A percentile compares a stretch with the other conserved stretches of the same genome.
These are phyloP conservation scores for Clonostachys byssicola DNA, from an alignment of 2,329 filamentous ascomycete genomes.

Conservation along the genomic window DNA sequence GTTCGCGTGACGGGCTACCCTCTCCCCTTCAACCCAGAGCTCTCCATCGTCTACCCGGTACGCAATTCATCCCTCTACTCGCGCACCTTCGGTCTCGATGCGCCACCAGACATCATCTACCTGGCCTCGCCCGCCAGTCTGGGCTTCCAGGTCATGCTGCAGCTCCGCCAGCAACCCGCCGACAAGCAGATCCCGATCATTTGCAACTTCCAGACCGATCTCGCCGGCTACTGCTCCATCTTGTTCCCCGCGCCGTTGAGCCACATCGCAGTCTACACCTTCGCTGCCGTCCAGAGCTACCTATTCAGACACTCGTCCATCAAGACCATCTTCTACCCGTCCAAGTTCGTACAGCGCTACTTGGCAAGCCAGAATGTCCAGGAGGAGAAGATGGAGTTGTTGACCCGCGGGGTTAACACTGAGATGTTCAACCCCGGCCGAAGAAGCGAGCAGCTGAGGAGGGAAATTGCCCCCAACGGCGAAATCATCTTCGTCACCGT, in stretches of 20 bases:
- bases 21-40: conserved; percentile 66
- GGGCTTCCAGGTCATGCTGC: conserved; percentile 68
- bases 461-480: conserved; percentile 52
- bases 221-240: conserved; percentile 65
- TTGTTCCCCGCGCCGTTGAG: conserved; percentile 63
- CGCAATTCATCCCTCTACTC: conserved; percentile 57
- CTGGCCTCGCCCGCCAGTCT: conserved; percentile 65
- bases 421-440: conserved; percentile 52
- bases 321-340: conserved; percentile 67
- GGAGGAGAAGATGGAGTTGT: conserved; percentile 49
- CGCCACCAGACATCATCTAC: conserved; percentile 62
- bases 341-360: conserved; percentile 57
- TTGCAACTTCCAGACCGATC: conserved; percentile 69
- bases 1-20: conserved; percentile 61
- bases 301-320: conserved; percentile 59
- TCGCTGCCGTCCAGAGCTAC: conserved; percentile 61
- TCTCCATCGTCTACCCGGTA: conserved; percentile 67
- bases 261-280: conserved; percentile 55
- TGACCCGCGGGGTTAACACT: conserved; percentile 64
- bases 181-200: conserved; percentile 54
- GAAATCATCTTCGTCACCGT: conserved; percentile 65
- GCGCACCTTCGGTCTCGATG: conserved; percentile 48
- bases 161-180: conserved; percentile 54
- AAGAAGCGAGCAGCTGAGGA: conserved; percentile 46
- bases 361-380: conserved; percentile 53